Base-by-base conservation (phyloP, 1,284 basidiomycete genomes). In the Marasmius fiardii region DNA sequence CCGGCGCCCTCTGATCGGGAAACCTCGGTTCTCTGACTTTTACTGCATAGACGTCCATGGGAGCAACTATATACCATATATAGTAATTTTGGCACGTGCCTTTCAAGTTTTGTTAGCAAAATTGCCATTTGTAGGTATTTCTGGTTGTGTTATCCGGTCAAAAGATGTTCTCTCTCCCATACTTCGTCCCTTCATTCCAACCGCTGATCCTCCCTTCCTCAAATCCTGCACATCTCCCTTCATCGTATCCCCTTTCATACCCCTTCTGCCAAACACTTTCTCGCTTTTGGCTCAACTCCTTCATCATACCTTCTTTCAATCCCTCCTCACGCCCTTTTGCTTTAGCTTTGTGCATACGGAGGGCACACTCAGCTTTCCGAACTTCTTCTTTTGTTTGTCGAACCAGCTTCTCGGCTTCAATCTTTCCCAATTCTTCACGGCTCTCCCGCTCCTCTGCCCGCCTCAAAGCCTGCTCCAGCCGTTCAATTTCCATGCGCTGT, bases 401-500 rank as follows among this genome's bases (percentile, higher is more conserved):
- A 8, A 75, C 78, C 20, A 69, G 69, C 43, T 75, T 68, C 58
- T 85, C 78, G 14, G 80, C 73, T 45, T 80, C 77, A 47, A 72
- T 69, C 55, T 75, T 72, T 64, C 81, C 71, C 60, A 71, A 67
- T 60, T 78, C 75, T 50, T 79, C 63, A 12, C 74, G 65, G 49
- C 65, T 64, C 4, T 80, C 61, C 44, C 82, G 79, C 1, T 62
- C 64, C 58, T 78, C 73, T 37, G 77, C 61, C 16, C 75, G 69
- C 55, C 74, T 69, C 31, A 80, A 58, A 57, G 85, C 81, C 14
- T 76, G 71, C 63, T 85, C 78, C 23, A 76, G 65, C 33, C 67
- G 67, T 58, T 84, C 79, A 53, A 80, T 63, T 64, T 79, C 76
- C 61, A 80, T 66, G 61, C 79, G 75, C 52, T 76, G 74, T 23